Percentiles rank a stretch among this genome's conserved stretches.
These are phyloP conservation scores for Trichosporon inkin DNA, from an alignment of 1,284 basidiomycete genomes.

Conservation along the genomic window DNA sequence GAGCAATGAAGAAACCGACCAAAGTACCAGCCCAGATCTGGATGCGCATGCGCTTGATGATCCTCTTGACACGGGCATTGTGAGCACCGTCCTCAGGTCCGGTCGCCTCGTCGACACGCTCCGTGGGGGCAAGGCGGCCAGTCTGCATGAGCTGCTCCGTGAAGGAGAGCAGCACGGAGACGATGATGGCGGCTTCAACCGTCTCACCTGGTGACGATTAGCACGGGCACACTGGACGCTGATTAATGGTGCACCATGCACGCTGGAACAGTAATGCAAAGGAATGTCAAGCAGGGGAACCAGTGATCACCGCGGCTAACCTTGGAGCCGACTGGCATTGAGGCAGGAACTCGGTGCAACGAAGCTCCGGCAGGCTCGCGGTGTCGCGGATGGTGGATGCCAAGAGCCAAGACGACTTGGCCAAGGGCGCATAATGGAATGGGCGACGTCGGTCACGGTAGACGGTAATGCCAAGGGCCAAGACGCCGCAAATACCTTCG, in stretches of 20 bases:
- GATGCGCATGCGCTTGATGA: slow-evolving; percentile 49
- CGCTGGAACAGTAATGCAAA: too few relatives aligned
- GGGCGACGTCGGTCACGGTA: too few relatives aligned
- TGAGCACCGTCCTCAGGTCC: slow-evolving; percentile 11
- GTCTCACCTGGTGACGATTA: slow-evolving; percentile 40
- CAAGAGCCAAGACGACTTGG: neutral
- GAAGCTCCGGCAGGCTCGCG: too few relatives aligned
- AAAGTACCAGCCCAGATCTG: slow-evolving; percentile 76
- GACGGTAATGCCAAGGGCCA: neutral
- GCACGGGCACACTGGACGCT: neutral
- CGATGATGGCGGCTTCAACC: slow-evolving; percentile 50
- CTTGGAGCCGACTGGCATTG: too few relatives aligned
- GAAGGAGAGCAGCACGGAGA: slow-evolving; percentile 51
- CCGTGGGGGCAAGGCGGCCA: slow-evolving; percentile 28
- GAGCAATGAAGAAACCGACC: slow-evolving; percentile 68
- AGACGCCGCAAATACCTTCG: neutral
- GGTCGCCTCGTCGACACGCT: slow-evolving; percentile 13
- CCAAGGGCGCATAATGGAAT: too few relatives aligned
- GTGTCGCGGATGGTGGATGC: neutral
- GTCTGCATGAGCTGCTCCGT: slow-evolving; percentile 51
- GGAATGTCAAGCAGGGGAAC: too few relatives aligned
- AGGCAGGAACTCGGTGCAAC: too few relatives aligned
- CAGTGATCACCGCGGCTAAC: too few relatives aligned
- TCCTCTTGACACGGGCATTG: slow-evolving; percentile 26
- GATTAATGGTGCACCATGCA: neutral